A percentile compares a stretch with the other conserved stretches of the same genome.
phyloP scores from a whole-genome alignment of 75 land plant species.

The Pinus tabuliformis region DNA sequence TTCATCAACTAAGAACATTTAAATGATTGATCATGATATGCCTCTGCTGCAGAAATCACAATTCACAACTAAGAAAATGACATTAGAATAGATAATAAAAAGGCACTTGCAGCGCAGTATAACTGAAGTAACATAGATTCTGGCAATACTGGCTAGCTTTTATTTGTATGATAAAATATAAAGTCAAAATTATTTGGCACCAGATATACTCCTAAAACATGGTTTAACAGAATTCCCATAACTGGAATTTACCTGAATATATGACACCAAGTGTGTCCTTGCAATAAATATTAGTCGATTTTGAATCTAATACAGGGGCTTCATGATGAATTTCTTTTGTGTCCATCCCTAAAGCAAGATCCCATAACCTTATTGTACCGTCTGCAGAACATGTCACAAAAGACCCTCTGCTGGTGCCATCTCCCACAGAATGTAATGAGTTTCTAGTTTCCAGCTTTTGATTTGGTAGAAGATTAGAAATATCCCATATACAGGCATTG shows the following conservation, averaged over 20 bases:
- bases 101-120: too few species aligned
- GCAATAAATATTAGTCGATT: slow-evolving; percentile 30
- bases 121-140: too few species aligned
- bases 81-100: neutral
- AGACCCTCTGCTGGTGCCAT: slow-evolving; percentile 27
- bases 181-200: slow-evolving; percentile 14
- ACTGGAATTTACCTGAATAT: slow-evolving; percentile 25
- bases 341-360: slow-evolving; percentile 28
- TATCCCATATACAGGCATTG: slow-evolving; percentile 76
- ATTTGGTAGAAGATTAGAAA: slow-evolving; percentile 38
- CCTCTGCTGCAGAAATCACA: too few species aligned
- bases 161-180: neutral
- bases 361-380: slow-evolving; percentile 72
- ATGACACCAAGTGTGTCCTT: slow-evolving; percentile 38
- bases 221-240: neutral
- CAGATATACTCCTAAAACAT: neutral
- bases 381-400: slow-evolving; percentile 84
- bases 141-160: neutral
- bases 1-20: neutral
- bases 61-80: neutral
- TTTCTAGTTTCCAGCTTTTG: slow-evolving; percentile 19
- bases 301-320: slow-evolving; percentile 11
- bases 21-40: neutral
- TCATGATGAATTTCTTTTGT: neutral
- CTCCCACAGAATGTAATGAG: slow-evolving; percentile 31